phyloP scores from a whole-genome alignment of 441 rosid genomes.

The Populus tomentosa region DNA sequence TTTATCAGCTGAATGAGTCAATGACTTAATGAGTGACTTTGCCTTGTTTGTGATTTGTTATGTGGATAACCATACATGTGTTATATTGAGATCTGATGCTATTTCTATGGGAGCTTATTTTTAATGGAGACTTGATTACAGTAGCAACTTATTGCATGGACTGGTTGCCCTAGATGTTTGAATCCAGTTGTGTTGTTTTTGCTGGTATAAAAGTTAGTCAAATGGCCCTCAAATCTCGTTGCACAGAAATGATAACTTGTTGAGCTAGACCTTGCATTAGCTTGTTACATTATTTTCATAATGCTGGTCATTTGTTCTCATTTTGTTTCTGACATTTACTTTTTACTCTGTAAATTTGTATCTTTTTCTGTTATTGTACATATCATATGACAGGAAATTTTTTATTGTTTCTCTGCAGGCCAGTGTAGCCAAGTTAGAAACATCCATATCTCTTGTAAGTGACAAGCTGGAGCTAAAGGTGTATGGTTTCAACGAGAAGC shows the following conservation, averaged over 20 bases:
- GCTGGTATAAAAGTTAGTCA: neutral
- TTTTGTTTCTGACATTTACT: conserved; percentile 5
- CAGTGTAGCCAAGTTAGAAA: conserved; percentile 87
- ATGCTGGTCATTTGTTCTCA: neutral
- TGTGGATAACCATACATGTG: neutral
- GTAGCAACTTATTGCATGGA: too few relatives aligned
- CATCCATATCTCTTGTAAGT: conserved; percentile 57
- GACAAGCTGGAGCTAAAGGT: conserved; percentile 90
- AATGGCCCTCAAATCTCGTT: neutral
- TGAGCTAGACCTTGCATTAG: neutral
- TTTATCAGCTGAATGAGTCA: neutral
- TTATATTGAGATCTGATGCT: neutral
- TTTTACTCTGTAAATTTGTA: neutral
- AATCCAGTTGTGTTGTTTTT: too few relatives aligned
- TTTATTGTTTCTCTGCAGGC: conserved; percentile 56
- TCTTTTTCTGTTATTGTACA: conserved; percentile 2
- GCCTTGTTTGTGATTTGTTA: conserved; percentile 12
- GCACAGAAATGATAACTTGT: neutral
- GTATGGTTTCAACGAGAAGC: conserved; percentile 90
- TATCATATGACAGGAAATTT: conserved; percentile 3
- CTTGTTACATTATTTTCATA: neutral
- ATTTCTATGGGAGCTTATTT: neutral
- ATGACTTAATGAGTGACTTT: neutral
- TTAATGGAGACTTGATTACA: neutral
- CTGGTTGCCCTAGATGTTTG: neutral